Base-by-base conservation (phyloP, 2,329 filamentous ascomycete species). In the Talaromyces sp. region DNA sequence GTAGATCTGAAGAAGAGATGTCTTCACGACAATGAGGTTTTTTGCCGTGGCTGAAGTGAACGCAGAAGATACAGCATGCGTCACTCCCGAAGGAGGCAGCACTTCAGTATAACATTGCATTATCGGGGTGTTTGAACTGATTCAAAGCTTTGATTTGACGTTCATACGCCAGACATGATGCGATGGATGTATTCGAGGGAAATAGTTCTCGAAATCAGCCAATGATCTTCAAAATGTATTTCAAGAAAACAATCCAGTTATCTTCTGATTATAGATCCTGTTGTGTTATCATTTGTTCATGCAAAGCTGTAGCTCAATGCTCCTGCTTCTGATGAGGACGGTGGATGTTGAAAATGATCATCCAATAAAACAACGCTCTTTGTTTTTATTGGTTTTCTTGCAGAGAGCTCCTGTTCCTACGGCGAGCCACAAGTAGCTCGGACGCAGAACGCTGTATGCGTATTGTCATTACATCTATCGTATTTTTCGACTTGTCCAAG, bases 21-120 rank as follows among this genome's bases (percentile, higher is more conserved):
- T 93, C 81, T 93, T 96, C 73, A 92, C 93, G 80, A 99, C 88
- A 70, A 97, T 83, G 70, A 99, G 86, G 77, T 98, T 97, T 77
- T 86, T 90, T 72, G 91, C 88, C 69, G 89, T 85, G 59, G 91
- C 80, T 56, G 90, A 90, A 56, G 90, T 84, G 75, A 99, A 93
- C 40, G 93, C 87, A 47, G 97, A 81, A 67, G 84, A 86, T 73
- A 97, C 81, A 69, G 93, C 92, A 81, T 97, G 91, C 74, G 92
- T 93, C 80, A 98, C 93, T 77, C 93, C 93, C 77, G 93, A 96
- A 63, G 95, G 93, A 82, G 94, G 91, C 78, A 92, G 89, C 77
- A 99, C 85, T 85, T 99, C 95, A 75, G 92, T 93, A 82, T 98
- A 98, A 84, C 92, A 96, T 87, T 98, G 94, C 94, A 98, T 98